A percentile compares a stretch with the other conserved stretches of the same genome.
These are phyloP conservation scores for Aristolochia fimbriata DNA, from an alignment of 164 flowering plant genomes.

Conservation along the genomic window DNA sequence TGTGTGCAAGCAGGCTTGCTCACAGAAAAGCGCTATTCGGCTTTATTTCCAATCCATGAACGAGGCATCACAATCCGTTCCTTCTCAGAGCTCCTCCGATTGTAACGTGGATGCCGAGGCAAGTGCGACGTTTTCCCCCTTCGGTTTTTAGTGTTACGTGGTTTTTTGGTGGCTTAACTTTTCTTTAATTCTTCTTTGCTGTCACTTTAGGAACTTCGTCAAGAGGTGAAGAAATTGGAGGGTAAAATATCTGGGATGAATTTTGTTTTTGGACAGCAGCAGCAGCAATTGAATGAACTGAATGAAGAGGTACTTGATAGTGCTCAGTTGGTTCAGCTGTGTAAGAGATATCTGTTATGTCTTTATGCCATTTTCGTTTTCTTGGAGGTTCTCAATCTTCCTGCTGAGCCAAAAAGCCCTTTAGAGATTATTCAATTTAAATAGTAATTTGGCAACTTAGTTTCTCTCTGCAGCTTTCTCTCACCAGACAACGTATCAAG, in stretches of 20 bases:
- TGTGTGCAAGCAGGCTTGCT: constrained; percentile 80
- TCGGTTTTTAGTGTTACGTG: background rate
- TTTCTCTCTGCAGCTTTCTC: no score
- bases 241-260: constrained; percentile 31
- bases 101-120: background rate
- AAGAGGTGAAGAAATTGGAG: constrained; percentile 50
- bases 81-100: constrained; percentile 23
- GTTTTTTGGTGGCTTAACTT: background rate
- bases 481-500: no score
- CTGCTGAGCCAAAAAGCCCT: background rate
- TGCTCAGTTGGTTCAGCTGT: no score
- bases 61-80: constrained; percentile 13
- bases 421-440: no score
- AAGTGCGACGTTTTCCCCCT: background rate
- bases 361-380: background rate
- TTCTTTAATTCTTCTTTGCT: background rate
- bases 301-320: constrained; percentile 38
- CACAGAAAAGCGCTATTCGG: constrained; percentile 31
- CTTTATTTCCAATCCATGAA: constrained; percentile 88
- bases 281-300: constrained; percentile 35
- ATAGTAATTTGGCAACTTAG: no score
- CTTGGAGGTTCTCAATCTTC: background rate
- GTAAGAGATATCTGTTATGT: no score
- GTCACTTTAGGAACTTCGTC: constrained; percentile 20
- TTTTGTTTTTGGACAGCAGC: constrained; percentile 37